Conservation (phyloP, 495 filamentous ascomycete genomes). For the Astrothelium macrocarpum region DNA sequence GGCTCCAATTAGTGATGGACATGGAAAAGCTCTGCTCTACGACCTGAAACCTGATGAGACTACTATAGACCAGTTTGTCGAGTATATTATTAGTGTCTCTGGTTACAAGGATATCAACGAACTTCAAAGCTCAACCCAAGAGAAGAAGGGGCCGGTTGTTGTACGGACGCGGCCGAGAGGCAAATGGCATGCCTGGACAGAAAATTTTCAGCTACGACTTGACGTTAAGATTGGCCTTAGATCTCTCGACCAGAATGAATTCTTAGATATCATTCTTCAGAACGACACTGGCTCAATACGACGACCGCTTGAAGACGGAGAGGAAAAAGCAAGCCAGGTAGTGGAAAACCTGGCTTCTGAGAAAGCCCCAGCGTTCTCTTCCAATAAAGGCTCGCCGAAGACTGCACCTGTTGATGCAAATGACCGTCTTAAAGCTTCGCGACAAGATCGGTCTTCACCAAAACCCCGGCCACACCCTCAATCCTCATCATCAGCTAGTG, state of each 20-base stretch:
- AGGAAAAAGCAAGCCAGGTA: background rate
- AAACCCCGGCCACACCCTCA: background rate
- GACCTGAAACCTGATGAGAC: slow-evolving; percentile 55
- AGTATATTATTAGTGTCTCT: slow-evolving; percentile 63
- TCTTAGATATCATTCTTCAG: slow-evolving; percentile 78
- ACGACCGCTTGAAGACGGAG: slow-evolving; percentile 41
- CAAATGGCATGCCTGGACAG: slow-evolving; percentile 56
- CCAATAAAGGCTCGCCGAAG: too few relatives aligned
- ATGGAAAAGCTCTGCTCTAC: slow-evolving; percentile 69
- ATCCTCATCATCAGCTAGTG: background rate
- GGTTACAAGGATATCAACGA: slow-evolving; percentile 60
- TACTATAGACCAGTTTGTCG: slow-evolving; percentile 63
- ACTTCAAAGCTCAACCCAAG: slow-evolving; percentile 49
- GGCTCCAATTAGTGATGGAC: slow-evolving; percentile 62
- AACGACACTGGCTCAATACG: slow-evolving; percentile 63
- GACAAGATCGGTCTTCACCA: background rate
- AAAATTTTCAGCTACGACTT: slow-evolving; percentile 54
- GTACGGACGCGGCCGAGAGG: slow-evolving; percentile 61
- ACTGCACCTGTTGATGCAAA: too few relatives aligned
- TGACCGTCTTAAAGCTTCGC: too few relatives aligned
- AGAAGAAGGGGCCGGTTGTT: slow-evolving; percentile 51
- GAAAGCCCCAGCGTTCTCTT: slow-evolving; percentile 9
- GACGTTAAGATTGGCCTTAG: slow-evolving; percentile 65
- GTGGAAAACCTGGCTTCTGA: background rate
- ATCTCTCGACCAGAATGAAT: slow-evolving; percentile 82